These are phyloP conservation scores for Aspergillus sclerotialis DNA, from an alignment of 2,329 filamentous ascomycete species.

Conservation along the genomic window DNA sequence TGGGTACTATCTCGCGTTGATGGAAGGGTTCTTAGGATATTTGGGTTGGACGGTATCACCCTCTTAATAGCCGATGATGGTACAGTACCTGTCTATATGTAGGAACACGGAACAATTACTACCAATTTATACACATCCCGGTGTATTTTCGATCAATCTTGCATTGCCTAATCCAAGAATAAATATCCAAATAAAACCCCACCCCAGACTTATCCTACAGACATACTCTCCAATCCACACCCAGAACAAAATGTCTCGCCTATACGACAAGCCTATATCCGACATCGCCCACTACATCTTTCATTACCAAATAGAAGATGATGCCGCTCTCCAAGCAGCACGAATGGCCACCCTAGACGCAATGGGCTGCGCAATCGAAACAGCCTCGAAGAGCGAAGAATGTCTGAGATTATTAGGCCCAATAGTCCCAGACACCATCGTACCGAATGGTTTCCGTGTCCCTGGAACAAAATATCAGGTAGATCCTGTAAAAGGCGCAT, in stretches of 20 bases:
- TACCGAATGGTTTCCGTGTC: slow-evolving; percentile 27
- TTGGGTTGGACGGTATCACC: no score
- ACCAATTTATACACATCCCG: no score
- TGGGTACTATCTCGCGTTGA: no score
- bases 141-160: no score
- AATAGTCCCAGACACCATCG: slow-evolving; percentile 7
- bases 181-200: no score
- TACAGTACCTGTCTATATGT: no score
- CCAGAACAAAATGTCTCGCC: slow-evolving; percentile 17
- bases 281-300: slow-evolving; percentile 18
- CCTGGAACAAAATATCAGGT: slow-evolving; percentile 32
- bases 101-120: no score
- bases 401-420: slow-evolving; percentile 12
- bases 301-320: slow-evolving; percentile 9
- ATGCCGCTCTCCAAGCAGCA: slow-evolving; percentile 13
- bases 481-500: slow-evolving; percentile 34
- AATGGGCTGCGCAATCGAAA: slow-evolving; percentile 20
- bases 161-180: no score
- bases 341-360: slow-evolving; percentile 18
- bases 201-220: no score
- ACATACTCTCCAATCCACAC: no score
- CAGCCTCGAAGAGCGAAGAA: slow-evolving; percentile 13
- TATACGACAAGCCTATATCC: slow-evolving; percentile 30
- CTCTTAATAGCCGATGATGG: no score
- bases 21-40: no score